Evolutionary conservation across 2,329 filamentous ascomycete species (phyloP).

Genomic region (Parascedosporium putredinis): DNA sequence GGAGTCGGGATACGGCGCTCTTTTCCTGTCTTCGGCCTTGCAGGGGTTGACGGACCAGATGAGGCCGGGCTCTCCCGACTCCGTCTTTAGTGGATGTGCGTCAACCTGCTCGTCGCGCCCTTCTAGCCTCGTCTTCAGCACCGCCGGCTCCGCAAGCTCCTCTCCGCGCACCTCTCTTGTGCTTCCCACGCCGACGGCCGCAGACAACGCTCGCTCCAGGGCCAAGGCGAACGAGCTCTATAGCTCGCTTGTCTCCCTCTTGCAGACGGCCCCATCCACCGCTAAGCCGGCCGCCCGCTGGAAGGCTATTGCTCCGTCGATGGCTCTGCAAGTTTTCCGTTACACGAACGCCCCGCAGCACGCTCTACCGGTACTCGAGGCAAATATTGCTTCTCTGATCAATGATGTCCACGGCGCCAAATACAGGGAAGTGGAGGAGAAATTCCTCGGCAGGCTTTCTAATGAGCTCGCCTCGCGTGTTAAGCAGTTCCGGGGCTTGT

Average conservation of each 20-base stretch:
- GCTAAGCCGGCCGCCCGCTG: slow-evolving; percentile 33
- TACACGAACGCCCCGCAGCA: slow-evolving; percentile 39
- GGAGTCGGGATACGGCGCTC: slow-evolving; percentile 19
- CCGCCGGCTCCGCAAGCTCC: slow-evolving; percentile 35
- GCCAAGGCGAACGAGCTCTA: slow-evolving; percentile 38
- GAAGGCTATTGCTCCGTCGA: slow-evolving; percentile 39
- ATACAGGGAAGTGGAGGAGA: slow-evolving; percentile 37
- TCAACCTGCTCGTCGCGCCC: slow-evolving; percentile 31
- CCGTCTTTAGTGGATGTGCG: slow-evolving; percentile 19
- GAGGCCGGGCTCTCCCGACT: slow-evolving; percentile 6
- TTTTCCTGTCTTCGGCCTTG: neutral
- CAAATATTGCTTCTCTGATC: slow-evolving; percentile 35
- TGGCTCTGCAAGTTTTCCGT: slow-evolving; percentile 50
- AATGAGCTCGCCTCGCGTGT: slow-evolving; percentile 38
- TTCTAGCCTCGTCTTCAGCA: slow-evolving; percentile 41
- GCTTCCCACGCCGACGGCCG: slow-evolving; percentile 20
- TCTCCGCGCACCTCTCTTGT: slow-evolving; percentile 39
- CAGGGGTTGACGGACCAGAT: neutral
- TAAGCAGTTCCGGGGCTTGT: slow-evolving; percentile 40
- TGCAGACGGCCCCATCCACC: slow-evolving; percentile 38
- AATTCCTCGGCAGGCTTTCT: slow-evolving; percentile 38
- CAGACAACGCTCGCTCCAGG: slow-evolving; percentile 29
- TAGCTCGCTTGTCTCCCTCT: slow-evolving; percentile 41
- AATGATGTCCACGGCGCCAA: slow-evolving; percentile 30
- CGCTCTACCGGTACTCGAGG: slow-evolving; percentile 37